A percentile compares a stretch with the other conserved stretches of the same genome.
Evolutionary conservation across 2,329 filamentous ascomycete species (phyloP).

Genomic region (Verticillium nubilum): DNA sequence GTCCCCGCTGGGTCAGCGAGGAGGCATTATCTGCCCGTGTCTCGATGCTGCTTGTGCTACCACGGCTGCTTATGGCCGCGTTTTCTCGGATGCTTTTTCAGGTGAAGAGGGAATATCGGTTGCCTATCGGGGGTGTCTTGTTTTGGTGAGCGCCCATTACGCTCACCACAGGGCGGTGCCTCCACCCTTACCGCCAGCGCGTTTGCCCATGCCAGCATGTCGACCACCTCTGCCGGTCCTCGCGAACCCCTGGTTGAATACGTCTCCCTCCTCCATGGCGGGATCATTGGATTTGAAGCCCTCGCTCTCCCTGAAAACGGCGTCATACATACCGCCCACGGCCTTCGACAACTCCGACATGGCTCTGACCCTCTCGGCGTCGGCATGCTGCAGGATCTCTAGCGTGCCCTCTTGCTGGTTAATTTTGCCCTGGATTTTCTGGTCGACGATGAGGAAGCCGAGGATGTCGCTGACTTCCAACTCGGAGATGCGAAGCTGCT

Average conservation of each 20-base stretch:
- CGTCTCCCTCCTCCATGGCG: constrained; percentile 22
- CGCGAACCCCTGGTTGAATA: constrained; percentile 12
- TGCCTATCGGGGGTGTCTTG: background rate
- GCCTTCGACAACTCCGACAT: constrained; percentile 68
- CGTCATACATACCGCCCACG: constrained; percentile 62
- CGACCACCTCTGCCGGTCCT: background rate
- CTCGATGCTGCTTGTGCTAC: background rate
- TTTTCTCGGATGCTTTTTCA: background rate
- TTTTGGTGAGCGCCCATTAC: background rate
- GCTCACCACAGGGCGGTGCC: background rate
- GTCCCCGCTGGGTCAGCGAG: background rate
- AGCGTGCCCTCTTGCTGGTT: constrained; percentile 83
- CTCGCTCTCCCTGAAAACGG: constrained; percentile 73
- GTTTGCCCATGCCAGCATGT: background rate
- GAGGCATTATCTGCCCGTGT: background rate
- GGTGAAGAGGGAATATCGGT: background rate
- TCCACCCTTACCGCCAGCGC: background rate
- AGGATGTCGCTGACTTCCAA: constrained; percentile 91
- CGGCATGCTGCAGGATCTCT: constrained; percentile 68
- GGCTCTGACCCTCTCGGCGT: constrained; percentile 68
- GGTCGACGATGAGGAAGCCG: constrained; percentile 88
- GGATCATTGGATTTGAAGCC: constrained; percentile 46
- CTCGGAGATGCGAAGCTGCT: constrained; percentile 78
- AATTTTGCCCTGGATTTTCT: constrained; percentile 80
- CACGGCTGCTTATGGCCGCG: background rate